A percentile compares a stretch with the other conserved stretches of the same genome.
Conservation (phyloP, 257 asterid species). For the Plectranthus barbatus region DNA sequence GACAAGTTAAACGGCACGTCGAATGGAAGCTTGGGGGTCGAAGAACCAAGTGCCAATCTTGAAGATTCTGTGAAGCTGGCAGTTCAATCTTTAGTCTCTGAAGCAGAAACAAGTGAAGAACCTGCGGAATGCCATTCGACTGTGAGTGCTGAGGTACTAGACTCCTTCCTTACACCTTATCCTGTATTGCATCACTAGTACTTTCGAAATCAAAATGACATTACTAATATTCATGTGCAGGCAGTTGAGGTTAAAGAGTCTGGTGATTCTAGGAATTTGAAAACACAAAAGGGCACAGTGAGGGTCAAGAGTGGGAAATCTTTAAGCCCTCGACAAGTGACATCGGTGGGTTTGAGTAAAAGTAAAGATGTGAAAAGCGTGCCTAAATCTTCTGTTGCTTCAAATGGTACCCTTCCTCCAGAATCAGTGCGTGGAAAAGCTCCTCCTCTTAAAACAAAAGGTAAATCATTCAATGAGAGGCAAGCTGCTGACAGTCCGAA, state of each 20-base stretch:
- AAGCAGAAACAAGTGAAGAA: constrained; percentile 13
- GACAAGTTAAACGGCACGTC: constrained; percentile 23
- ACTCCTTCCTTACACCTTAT: background rate
- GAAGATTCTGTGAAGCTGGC: constrained; percentile 29
- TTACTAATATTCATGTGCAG: constrained; percentile 18
- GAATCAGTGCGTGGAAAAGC: constrained; percentile 20
- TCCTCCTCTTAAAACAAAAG: constrained; percentile 18
- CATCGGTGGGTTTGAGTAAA: constrained; percentile 24
- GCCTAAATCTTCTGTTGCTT: constrained; percentile 24
- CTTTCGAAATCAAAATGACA: background rate
- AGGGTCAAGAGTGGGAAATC: constrained; percentile 32
- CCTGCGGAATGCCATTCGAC: constrained; percentile 13
- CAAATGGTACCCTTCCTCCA: constrained; percentile 31
- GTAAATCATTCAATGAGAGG: constrained; percentile 29
- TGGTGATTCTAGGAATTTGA: constrained; percentile 20
- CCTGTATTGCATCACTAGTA: background rate
- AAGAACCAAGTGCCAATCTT: constrained; percentile 24
- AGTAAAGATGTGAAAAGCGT: constrained; percentile 28
- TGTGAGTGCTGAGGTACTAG: constrained; percentile 18
- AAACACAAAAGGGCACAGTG: constrained; percentile 20
- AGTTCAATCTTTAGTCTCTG: constrained; percentile 15
- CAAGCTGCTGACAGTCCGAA: constrained; percentile 21
- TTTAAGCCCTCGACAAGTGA: constrained; percentile 20
- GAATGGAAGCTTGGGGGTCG: constrained; percentile 19
- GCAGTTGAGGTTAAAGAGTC: constrained; percentile 20